Evolutionary conservation across 768 basidiomycete species (phyloP).

Genomic region (Suillus plorans): DNA sequence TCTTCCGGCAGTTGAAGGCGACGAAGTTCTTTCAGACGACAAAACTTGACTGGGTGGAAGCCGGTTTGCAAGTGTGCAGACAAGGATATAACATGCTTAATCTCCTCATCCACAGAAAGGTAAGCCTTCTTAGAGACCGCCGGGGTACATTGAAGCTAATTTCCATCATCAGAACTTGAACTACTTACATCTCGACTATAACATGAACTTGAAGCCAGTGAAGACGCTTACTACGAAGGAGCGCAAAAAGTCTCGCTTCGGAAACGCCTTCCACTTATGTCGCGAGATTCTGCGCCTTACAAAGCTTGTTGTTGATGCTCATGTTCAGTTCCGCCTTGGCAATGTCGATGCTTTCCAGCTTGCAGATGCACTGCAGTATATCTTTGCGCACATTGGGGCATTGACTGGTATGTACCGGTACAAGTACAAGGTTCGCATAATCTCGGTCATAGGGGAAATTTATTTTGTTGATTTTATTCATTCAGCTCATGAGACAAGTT

Average conservation of each 20-base stretch:
- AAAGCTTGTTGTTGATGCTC: conserved; percentile 97
- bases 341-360: conserved; percentile 99
- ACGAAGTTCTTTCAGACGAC: conserved; percentile 99
- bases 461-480: conserved; percentile 8
- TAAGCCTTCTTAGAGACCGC: conserved; percentile 23
- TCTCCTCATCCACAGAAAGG: conserved; percentile 97
- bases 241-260: conserved; percentile 99
- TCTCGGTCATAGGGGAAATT: background rate
- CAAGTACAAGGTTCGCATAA: conserved; percentile 84
- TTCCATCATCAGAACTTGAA: conserved; percentile 65
- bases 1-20: conserved; percentile 95
- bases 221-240: conserved; percentile 99
- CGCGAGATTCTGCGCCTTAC: conserved; percentile 97
- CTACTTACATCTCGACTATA: conserved; percentile 95
- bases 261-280: conserved; percentile 98
- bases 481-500: conserved; percentile 95
- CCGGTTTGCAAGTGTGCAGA: conserved; percentile 95
- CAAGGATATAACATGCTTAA: conserved; percentile 99
- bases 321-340: conserved; percentile 97
- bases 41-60: conserved; percentile 97
- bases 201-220: conserved; percentile 98
- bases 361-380: conserved; percentile 97
- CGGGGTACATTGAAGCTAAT: background rate
- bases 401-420: conserved; percentile 99
- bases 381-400: conserved; percentile 95